phyloP scores from a whole-genome alignment of 495 filamentous ascomycete genomes.

The Penicillium goetzii region DNA sequence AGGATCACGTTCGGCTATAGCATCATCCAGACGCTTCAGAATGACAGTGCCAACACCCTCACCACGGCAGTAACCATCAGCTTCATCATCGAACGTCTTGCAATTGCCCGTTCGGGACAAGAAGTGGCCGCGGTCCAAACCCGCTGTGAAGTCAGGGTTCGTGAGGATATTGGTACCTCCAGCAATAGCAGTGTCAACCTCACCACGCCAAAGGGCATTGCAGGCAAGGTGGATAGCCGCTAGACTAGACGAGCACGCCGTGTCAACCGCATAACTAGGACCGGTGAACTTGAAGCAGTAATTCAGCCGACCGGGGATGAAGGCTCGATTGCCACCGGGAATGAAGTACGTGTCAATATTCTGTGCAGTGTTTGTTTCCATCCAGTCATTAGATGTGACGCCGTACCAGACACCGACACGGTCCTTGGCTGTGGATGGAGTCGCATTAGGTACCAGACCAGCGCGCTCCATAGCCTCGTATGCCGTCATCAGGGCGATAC shows the following conservation, averaged over 20 bases:
- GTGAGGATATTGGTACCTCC: constrained; percentile 71
- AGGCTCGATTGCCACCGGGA: constrained; percentile 31
- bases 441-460: constrained; percentile 33
- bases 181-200: constrained; percentile 72
- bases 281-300: constrained; percentile 33
- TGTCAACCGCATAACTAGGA: constrained; percentile 25
- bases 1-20: constrained; percentile 49
- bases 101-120: constrained; percentile 68
- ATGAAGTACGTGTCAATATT: constrained; percentile 34
- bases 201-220: constrained; percentile 65
- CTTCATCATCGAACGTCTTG: constrained; percentile 68
- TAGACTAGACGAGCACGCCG: constrained; percentile 30
- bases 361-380: constrained; percentile 25
- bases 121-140: constrained; percentile 70
- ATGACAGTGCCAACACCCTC: constrained; percentile 51
- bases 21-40: constrained; percentile 52
- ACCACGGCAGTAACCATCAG: constrained; percentile 72
- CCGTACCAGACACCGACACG: constrained; percentile 44
- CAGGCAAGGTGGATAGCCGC: constrained; percentile 69
- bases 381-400: constrained; percentile 22
- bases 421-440: constrained; percentile 23
- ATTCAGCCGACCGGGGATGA: constrained; percentile 31
- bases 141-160: constrained; percentile 72
- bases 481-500: constrained; percentile 37
- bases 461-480: constrained; percentile 46